Percentiles rank a stretch among this genome's conserved stretches.
phyloP scores from a whole-genome alignment of 345 rosid genomes.

The Theobroma cacao region DNA sequence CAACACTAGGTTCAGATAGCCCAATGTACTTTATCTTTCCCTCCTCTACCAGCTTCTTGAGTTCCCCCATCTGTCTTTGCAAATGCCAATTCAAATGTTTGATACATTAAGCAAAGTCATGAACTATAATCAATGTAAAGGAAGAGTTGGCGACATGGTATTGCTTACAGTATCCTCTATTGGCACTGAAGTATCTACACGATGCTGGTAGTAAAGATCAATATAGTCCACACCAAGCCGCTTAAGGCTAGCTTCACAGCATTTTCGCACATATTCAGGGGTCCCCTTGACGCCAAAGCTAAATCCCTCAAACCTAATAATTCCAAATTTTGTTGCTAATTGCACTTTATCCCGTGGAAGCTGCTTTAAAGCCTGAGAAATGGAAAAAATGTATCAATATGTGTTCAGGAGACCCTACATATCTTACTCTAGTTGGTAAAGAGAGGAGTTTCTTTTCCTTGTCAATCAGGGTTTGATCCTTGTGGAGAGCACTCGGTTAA shows the following conservation, averaged over 20 bases:
- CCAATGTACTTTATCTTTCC: conserved; percentile 46
- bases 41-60: conserved; percentile 40
- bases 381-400: neutral
- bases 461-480: no score
- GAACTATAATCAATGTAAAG: neutral
- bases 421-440: no score
- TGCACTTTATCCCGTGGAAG: conserved; percentile 50
- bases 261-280: conserved; percentile 44
- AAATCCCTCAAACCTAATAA: neutral
- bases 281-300: conserved; percentile 29
- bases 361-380: conserved; percentile 46
- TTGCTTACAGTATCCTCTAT: conserved; percentile 51
- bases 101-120: neutral
- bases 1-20: conserved; percentile 47
- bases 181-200: conserved; percentile 48
- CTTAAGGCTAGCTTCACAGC: conserved; percentile 53
- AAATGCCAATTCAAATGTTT: neutral
- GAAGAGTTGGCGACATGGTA: neutral
- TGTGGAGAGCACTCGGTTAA: no score
- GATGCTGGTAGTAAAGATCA: conserved; percentile 57
- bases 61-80: conserved; percentile 35
- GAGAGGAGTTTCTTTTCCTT: no score
- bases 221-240: conserved; percentile 48
- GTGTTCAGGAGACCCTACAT: neutral
- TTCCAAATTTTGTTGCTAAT: conserved; percentile 53